Evolutionary conservation across 768 basidiomycete genomes (phyloP).

Genomic region (Rhizopogon roseolus): DNA sequence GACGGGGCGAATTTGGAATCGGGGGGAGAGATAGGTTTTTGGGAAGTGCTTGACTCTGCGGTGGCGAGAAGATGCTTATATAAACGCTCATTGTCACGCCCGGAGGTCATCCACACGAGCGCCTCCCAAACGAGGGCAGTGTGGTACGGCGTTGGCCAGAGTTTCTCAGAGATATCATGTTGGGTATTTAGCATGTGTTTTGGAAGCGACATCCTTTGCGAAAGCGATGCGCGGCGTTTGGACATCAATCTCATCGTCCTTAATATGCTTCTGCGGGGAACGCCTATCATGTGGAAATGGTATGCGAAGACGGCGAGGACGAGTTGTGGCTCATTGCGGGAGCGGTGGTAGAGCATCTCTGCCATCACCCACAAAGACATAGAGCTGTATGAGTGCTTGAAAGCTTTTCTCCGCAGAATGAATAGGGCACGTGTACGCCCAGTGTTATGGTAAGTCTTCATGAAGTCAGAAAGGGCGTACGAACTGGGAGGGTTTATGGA

Average conservation of each 20-base stretch:
- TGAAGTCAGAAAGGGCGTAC: slow-evolving; percentile 11
- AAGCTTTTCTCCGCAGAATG: slow-evolving; percentile 16
- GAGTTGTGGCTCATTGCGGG: slow-evolving; percentile 10
- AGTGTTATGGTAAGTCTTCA: slow-evolving; percentile 17
- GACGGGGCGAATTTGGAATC: background rate
- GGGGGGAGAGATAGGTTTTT: background rate
- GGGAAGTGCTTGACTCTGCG: slow-evolving; percentile 1
- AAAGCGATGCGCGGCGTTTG: background rate
- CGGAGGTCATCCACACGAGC: slow-evolving; percentile 16
- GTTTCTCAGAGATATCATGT: slow-evolving; percentile 7
- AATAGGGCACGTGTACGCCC: slow-evolving; percentile 14
- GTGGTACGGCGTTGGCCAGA: slow-evolving; percentile 30
- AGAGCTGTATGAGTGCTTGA: slow-evolving; percentile 19
- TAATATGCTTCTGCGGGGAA: slow-evolving; percentile 36
- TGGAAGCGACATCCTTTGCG: background rate
- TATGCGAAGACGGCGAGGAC: slow-evolving; percentile 40
- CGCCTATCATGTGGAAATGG: slow-evolving; percentile 47
- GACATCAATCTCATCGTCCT: slow-evolving; percentile 6
- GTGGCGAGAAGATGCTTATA: slow-evolving; percentile 40
- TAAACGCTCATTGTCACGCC: slow-evolving; percentile 27
- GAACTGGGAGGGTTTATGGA: slow-evolving; percentile 18
- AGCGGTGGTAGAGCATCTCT: slow-evolving; percentile 25
- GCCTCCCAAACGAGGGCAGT: slow-evolving; percentile 32
- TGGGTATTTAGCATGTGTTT: background rate
- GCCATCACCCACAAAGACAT: slow-evolving; percentile 21